Percentiles rank a stretch among this genome's conserved stretches.
phyloP scores from a whole-genome alignment of 23 red algal genomes.

The Gracilaria gracilis region DNA sequence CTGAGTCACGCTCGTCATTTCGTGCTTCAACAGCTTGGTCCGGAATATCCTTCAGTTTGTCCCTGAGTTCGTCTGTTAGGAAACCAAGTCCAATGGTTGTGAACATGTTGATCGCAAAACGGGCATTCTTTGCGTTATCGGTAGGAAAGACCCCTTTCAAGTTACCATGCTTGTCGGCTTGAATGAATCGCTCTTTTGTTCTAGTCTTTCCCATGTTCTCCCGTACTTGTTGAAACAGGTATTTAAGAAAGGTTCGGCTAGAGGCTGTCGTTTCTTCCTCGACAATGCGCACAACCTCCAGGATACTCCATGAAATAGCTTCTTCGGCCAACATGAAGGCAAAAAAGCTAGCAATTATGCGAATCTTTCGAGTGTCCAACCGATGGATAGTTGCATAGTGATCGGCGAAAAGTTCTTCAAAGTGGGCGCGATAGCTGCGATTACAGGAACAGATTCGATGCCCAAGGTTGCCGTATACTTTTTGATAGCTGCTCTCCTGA shows the following conservation, averaged over 20 bases:
- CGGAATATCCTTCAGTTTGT: slow-evolving; percentile 53
- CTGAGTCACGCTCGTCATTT: slow-evolving; percentile 23
- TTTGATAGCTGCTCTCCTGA: slow-evolving; percentile 82
- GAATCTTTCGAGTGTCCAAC: slow-evolving; percentile 75
- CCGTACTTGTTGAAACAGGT: slow-evolving; percentile 80
- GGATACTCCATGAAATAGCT: slow-evolving; percentile 82
- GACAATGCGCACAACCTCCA: slow-evolving; percentile 78
- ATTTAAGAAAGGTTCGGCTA: slow-evolving; percentile 90
- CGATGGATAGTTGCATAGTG: slow-evolving; percentile 87
- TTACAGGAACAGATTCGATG: slow-evolving; percentile 76
- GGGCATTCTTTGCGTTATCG: slow-evolving; percentile 56
- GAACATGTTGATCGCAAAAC: slow-evolving; percentile 89
- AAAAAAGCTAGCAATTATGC: slow-evolving; percentile 85
- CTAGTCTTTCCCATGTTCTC: slow-evolving; percentile 37
- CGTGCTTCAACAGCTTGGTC: slow-evolving; percentile 2
- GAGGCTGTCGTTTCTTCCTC: slow-evolving; percentile 90
- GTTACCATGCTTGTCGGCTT: slow-evolving; percentile 26
- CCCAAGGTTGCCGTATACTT: slow-evolving; percentile 76
- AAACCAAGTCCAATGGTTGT: slow-evolving; percentile 83
- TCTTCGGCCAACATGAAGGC: slow-evolving; percentile 74
- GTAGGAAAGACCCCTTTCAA: slow-evolving; percentile 83
- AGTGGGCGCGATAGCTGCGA: slow-evolving; percentile 55
- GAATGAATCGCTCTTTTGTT: slow-evolving; percentile 54
- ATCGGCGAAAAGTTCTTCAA: slow-evolving; percentile 82
- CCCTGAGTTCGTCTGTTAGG: slow-evolving; percentile 77